These are phyloP conservation scores for Candida orba DNA, from an alignment of 805 yeast species.

Conservation along the genomic window DNA sequence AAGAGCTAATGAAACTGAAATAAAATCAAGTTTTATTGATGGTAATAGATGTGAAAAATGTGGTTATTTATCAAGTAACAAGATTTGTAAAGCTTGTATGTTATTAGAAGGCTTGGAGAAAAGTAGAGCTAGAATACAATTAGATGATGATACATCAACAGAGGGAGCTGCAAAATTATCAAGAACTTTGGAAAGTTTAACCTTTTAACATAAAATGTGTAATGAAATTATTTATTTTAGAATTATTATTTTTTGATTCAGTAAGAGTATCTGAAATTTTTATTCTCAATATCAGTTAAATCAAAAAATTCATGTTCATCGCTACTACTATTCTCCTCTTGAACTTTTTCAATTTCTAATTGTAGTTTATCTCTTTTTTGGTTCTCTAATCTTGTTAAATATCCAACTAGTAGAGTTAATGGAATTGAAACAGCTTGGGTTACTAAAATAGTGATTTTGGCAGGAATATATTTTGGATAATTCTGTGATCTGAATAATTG, in stretches of 20 bases:
- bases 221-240: background rate
- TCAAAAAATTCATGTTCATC: slow-evolving; percentile 8
- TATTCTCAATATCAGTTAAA: slow-evolving; percentile 9
- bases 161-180: slow-evolving; percentile 61
- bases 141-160: slow-evolving; percentile 45
- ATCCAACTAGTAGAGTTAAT: slow-evolving; percentile 33
- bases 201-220: slow-evolving; percentile 34
- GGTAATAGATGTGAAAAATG: slow-evolving; percentile 81
- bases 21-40: slow-evolving; percentile 44
- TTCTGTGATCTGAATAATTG: slow-evolving; percentile 44
- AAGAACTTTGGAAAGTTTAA: slow-evolving; percentile 54
- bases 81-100: slow-evolving; percentile 88
- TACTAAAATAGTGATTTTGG: slow-evolving; percentile 47
- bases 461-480: slow-evolving; percentile 48
- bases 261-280: slow-evolving; percentile 7
- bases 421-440: slow-evolving; percentile 41
- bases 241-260: background rate
- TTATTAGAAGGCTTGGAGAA: slow-evolving; percentile 77
- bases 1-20: slow-evolving; percentile 35
- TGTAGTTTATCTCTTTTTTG: slow-evolving; percentile 31
- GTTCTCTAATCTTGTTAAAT: slow-evolving; percentile 40
- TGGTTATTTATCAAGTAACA: slow-evolving; percentile 86
- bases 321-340: background rate
- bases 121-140: slow-evolving; percentile 55
- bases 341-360: background rate